Evolutionary conservation across 2,329 filamentous ascomycete genomes (phyloP).

Genomic region (Ilyonectria robusta): DNA sequence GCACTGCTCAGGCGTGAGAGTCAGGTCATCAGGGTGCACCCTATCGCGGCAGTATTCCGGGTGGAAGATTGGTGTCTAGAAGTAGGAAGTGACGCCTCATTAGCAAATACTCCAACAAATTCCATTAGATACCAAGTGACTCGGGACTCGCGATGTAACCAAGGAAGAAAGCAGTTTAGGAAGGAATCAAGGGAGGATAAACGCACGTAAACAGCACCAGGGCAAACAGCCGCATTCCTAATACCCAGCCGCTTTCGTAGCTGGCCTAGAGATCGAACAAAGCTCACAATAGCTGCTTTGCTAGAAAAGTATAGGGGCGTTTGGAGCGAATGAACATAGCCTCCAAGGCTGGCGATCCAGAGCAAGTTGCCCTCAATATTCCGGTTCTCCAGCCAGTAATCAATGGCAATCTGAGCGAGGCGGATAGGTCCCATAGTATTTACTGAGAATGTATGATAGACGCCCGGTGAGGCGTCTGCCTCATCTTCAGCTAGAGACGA

Average conservation of each 20-base stretch:
- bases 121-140: neutral
- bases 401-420: slow-evolving; percentile 9
- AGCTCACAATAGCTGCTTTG: slow-evolving; percentile 1
- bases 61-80: too few relatives aligned
- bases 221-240: neutral
- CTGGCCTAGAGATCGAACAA: slow-evolving; percentile 1
- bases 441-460: slow-evolving; percentile 3
- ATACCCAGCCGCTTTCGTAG: neutral
- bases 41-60: slow-evolving; percentile 29
- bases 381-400: slow-evolving; percentile 9
- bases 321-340: neutral
- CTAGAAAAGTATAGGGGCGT: neutral
- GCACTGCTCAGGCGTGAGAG: slow-evolving; percentile 7
- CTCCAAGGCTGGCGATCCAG: slow-evolving; percentile 1
- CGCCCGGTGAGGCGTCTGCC: neutral
- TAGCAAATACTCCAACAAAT: neutral
- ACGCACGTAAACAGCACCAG: neutral
- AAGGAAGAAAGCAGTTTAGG: too few relatives aligned
- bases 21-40: slow-evolving; percentile 18
- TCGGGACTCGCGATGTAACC: too few relatives aligned
- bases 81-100: neutral
- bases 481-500: slow-evolving; percentile 6
- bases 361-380: neutral
- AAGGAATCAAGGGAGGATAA: too few relatives aligned
- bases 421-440: slow-evolving; percentile 4